Evolutionary conservation across 148 eudicot species (phyloP).

Genomic region (Cornus kousa): DNA sequence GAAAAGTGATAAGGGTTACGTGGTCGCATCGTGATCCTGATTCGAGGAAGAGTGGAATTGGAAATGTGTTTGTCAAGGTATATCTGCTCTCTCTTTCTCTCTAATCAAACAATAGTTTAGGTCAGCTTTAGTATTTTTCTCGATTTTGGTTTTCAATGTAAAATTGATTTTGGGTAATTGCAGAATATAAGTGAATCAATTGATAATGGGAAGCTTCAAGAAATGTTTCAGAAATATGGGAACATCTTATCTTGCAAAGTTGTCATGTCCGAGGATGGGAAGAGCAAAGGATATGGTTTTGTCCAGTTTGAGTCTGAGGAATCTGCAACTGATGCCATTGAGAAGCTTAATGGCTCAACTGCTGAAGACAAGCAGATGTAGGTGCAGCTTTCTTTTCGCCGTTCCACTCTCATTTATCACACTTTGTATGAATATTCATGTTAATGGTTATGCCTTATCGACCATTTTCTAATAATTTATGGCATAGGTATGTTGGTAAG

Average conservation of each 20-base stretch:
- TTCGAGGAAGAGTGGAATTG: slow-evolving; percentile 64
- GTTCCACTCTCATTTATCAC: neutral
- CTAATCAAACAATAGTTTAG: no score
- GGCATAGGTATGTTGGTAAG: slow-evolving; percentile 57
- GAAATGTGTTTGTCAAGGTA: slow-evolving; percentile 85
- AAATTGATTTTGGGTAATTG: slow-evolving; percentile 8
- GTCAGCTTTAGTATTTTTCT: no score
- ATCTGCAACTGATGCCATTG: slow-evolving; percentile 62
- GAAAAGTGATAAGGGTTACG: slow-evolving; percentile 58
- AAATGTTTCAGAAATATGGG: slow-evolving; percentile 56
- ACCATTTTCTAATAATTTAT: neutral
- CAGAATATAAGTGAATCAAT: slow-evolving; percentile 64
- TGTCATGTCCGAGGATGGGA: slow-evolving; percentile 59
- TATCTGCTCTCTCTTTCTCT: neutral
- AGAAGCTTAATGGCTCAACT: slow-evolving; percentile 49
- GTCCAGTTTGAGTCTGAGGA: slow-evolving; percentile 66
- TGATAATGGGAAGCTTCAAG: slow-evolving; percentile 59
- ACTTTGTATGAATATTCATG: neutral
- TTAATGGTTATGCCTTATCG: neutral
- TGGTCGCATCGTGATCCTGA: slow-evolving; percentile 79
- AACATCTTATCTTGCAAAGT: slow-evolving; percentile 67
- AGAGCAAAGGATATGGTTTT: slow-evolving; percentile 74
- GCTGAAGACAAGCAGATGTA: slow-evolving; percentile 69
- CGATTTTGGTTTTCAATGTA: neutral
- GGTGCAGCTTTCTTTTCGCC: slow-evolving; percentile 12